A percentile compares a stretch with the other conserved stretches of the same genome.
Evolutionary conservation across 225 moss, liverwort and hornwort genomes (phyloP).

Genomic region (Marchantia polymorpha): DNA sequence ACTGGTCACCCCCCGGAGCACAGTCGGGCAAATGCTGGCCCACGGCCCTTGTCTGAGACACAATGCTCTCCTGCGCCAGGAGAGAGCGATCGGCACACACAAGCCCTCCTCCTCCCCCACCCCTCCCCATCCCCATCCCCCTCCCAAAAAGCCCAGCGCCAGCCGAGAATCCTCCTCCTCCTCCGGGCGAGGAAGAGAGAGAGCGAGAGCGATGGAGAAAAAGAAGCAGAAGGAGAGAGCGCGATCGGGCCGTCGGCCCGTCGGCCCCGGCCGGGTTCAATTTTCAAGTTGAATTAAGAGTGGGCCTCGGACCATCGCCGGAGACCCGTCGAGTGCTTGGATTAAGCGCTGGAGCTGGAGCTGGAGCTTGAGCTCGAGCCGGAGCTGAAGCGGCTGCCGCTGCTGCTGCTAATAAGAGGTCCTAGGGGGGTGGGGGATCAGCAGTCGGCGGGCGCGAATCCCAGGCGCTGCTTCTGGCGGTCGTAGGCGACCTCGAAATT

Average conservation of each 20-base stretch:
- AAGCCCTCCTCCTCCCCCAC: not conserved
- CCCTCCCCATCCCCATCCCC: too few relatives aligned
- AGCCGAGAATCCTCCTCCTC: not conserved
- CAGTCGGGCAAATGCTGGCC: not conserved
- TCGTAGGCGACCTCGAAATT: conserved; percentile 75
- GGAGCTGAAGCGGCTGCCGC: too few relatives aligned
- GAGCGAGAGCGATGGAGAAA: too few relatives aligned
- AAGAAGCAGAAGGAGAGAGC: not conserved
- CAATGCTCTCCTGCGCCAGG: not conserved
- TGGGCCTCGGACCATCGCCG: conserved; percentile 4
- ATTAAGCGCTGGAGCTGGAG: not conserved
- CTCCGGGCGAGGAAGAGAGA: not conserved
- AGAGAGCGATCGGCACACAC: not conserved
- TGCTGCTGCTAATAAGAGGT: too few relatives aligned
- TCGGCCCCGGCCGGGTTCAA: too few relatives aligned
- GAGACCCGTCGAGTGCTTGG: not conserved
- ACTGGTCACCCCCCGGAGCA: not conserved
- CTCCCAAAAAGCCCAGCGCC: not conserved
- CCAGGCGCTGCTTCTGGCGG: conserved; percentile 48
- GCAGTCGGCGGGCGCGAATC: conserved; percentile 70
- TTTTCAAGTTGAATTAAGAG: conserved; percentile 7
- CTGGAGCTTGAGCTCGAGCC: too few relatives aligned
- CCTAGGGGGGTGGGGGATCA: too few relatives aligned
- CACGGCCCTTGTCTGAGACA: not conserved
- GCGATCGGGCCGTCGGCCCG: not conserved